Conservation (phyloP, 2,329 filamentous ascomycete species). For the Penicillium sp. region DNA sequence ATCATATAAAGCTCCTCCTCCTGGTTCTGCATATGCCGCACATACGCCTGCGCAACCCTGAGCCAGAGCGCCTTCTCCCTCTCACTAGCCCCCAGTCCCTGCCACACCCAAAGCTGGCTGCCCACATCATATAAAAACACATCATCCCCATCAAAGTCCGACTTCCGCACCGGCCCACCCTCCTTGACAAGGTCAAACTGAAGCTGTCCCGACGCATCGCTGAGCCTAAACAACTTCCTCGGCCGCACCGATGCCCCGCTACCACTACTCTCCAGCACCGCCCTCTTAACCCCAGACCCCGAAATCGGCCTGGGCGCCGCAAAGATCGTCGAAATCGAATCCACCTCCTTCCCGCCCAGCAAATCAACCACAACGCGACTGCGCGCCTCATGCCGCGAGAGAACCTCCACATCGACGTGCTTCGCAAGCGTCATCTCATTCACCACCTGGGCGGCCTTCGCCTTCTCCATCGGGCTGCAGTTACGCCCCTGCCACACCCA, state of each 20-base stretch:
- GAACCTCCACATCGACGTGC: slow-evolving; percentile 66
- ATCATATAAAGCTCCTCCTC: slow-evolving; percentile 27
- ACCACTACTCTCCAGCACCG: slow-evolving; percentile 9
- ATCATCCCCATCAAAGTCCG: slow-evolving; percentile 63
- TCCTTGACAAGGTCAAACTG: slow-evolving; percentile 65
- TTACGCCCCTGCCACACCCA: slow-evolving; percentile 72
- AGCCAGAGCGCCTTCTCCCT: slow-evolving; percentile 65
- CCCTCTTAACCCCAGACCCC: not conserved
- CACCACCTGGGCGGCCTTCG: slow-evolving; percentile 70
- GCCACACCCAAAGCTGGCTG: slow-evolving; percentile 68
- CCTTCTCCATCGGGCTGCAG: slow-evolving; percentile 72
- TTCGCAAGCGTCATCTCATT: slow-evolving; percentile 63
- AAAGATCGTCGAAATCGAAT: slow-evolving; percentile 44
- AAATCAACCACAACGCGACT: slow-evolving; percentile 61
- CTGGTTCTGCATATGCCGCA: slow-evolving; percentile 33
- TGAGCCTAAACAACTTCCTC: slow-evolving; percentile 63
- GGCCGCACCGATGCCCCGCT: slow-evolving; percentile 23
- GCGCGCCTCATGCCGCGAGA: slow-evolving; percentile 61
- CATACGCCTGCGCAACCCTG: slow-evolving; percentile 37
- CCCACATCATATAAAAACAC: slow-evolving; percentile 68
- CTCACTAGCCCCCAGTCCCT: slow-evolving; percentile 62
- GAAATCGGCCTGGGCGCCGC: slow-evolving; percentile 44
- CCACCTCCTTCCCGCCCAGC: slow-evolving; percentile 55
- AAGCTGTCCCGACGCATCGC: slow-evolving; percentile 63
- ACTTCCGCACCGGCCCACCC: slow-evolving; percentile 49